Conservation (phyloP, 345 rosid species). For the Rubroshorea leprosula region DNA sequence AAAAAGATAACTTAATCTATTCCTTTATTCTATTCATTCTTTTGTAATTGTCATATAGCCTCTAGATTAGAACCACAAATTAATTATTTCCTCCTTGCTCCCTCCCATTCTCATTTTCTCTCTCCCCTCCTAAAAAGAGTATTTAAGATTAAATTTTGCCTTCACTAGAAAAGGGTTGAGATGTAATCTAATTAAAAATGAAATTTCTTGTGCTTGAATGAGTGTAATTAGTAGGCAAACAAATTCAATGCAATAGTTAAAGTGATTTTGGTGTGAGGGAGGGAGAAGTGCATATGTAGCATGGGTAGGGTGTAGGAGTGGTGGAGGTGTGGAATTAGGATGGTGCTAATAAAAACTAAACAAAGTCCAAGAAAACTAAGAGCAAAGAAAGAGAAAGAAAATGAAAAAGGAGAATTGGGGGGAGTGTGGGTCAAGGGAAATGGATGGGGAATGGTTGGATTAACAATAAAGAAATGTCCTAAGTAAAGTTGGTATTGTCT, state of each 20-base stretch:
- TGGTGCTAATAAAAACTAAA: slow-evolving; percentile 23
- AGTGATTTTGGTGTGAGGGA: slow-evolving; percentile 31
- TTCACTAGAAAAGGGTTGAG: too few relatives aligned
- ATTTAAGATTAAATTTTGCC: too few relatives aligned
- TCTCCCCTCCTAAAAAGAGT: too few relatives aligned
- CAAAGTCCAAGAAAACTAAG: slow-evolving; percentile 25
- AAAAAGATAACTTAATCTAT: slow-evolving; percentile 20
- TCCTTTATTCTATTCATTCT: not conserved
- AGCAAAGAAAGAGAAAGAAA: slow-evolving; percentile 10
- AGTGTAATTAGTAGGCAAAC: not conserved
- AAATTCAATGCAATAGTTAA: slow-evolving; percentile 5
- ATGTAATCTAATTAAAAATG: too few relatives aligned
- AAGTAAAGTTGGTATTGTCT: slow-evolving; percentile 34
- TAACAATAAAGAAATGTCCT: slow-evolving; percentile 39
- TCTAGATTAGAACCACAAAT: slow-evolving; percentile 18
- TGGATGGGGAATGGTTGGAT: slow-evolving; percentile 31
- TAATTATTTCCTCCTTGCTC: slow-evolving; percentile 4
- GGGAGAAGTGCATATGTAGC: slow-evolving; percentile 18
- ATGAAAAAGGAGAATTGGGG: not conserved
- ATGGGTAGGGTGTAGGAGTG: slow-evolving; percentile 34
- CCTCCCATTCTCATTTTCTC: slow-evolving; percentile 8
- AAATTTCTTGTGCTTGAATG: not conserved
- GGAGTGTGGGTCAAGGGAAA: slow-evolving; percentile 27
- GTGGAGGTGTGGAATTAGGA: slow-evolving; percentile 23
- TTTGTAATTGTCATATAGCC: slow-evolving; percentile 14